Evolutionary conservation across 1,284 basidiomycete species (phyloP), one percentile per base, ranked within the genome.

Genomic region (Xanthoconium separans): DNA sequence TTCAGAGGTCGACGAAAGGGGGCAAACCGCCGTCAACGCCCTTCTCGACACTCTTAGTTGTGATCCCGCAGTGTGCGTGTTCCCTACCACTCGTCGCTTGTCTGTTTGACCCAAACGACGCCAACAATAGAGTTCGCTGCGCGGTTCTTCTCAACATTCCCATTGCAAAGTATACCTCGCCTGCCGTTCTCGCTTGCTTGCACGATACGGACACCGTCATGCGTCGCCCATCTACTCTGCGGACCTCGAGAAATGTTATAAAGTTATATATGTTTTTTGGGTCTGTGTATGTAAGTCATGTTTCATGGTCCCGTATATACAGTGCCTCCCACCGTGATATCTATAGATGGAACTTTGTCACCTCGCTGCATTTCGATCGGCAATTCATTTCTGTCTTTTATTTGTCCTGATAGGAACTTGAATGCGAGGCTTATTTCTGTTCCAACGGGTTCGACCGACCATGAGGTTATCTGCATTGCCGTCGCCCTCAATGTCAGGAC

Each of bases 181-280:
- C 86, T 1, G 70, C 79, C 8, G 78, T 98, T 45, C 81, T 99
- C 39, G 80, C 84, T 5, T 84, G 95, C 20, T 89, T 91, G 1
- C 85, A 93, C 55, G 96, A 98, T 68, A 78, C 89, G 31, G 95
- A 98, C 64, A 79, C 88, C 0, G 77, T 86, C 52, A 88, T 91
- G 29, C 87, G 95, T 48, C 89, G 88, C 55, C 83, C 91, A 83
- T 96, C 15, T 98, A 92, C 69, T 77, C 86, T 1, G 77, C 81
- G 20, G 80, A 91, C 1, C 75, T 89, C n/a, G 59, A 64, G 27
- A 61, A 39, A 24, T n/a, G n/a, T n/a, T n/a, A 72, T 60, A 84
- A 79, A 59, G 78, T 89, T 57, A 85, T 87, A 76, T 87, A 89
- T 61, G 73, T 73, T 37, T 89, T 51, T 74, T 88, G 15, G 87